Percentiles rank a stretch among this genome's conserved stretches.
These are phyloP conservation scores for Pochonia chlamydosporia DNA, from an alignment of 2,329 filamentous ascomycete genomes.

Conservation along the genomic window DNA sequence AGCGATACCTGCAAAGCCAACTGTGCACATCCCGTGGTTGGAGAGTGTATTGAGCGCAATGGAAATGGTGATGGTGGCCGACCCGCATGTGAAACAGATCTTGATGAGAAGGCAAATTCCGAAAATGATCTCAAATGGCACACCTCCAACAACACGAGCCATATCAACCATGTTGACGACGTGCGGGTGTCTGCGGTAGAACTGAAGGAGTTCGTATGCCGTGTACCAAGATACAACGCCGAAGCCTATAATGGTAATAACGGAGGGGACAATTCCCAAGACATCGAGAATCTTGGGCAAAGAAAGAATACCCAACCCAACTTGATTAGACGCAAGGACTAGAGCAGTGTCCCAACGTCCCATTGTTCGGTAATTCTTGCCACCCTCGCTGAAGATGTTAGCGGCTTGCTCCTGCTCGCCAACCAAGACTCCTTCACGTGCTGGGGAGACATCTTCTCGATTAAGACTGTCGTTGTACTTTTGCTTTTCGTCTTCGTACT, in stretches of 20 bases:
- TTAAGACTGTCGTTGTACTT: neutral
- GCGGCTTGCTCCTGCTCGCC: conserved; percentile 8
- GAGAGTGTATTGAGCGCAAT: conserved; percentile 66
- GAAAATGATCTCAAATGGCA: conserved; percentile 18
- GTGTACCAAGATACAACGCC: conserved; percentile 60
- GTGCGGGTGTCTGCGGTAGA: conserved; percentile 62
- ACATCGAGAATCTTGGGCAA: conserved; percentile 66
- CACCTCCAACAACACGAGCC: conserved; percentile 45
- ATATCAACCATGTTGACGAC: conserved; percentile 68
- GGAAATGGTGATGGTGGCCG: conserved; percentile 60
- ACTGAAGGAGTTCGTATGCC: conserved; percentile 51
- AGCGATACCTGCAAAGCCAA: conserved; percentile 58
- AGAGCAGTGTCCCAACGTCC: conserved; percentile 27
- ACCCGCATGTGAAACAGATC: conserved; percentile 64
- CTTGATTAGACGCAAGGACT: conserved; percentile 27
- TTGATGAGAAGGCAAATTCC: conserved; percentile 64
- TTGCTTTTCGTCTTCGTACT: neutral
- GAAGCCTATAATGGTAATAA: conserved; percentile 61
- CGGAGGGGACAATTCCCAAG: conserved; percentile 60
- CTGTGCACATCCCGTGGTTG: conserved; percentile 56
- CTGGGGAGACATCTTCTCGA: neutral
- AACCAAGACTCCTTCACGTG: neutral
- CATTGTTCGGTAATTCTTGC: conserved; percentile 27
- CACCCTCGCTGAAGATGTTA: conserved; percentile 24
- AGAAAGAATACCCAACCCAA: conserved; percentile 49